A percentile compares a stretch with the other conserved stretches of the same genome.
Conservation (phyloP, 202 grass and related monocot genomes). For the Schoenoplectus tabernaemontani region DNA sequence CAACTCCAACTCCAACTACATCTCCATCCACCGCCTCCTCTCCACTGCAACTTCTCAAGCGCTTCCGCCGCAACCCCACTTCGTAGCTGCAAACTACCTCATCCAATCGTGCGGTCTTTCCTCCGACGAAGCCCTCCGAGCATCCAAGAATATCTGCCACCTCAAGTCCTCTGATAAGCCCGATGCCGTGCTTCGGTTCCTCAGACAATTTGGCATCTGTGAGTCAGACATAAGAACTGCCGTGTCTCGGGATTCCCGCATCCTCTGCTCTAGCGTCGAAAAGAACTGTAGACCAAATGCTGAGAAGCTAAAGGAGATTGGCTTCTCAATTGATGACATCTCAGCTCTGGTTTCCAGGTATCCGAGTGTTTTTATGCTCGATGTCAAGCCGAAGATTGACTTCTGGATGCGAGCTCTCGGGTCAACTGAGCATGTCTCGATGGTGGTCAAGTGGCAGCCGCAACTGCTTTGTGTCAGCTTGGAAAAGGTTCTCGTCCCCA, state of each 20-base stretch:
- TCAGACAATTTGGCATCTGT: constrained; percentile 14
- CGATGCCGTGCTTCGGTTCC: constrained; percentile 31
- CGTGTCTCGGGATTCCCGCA: neutral
- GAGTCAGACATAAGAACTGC: constrained; percentile 2
- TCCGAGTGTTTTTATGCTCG: neutral
- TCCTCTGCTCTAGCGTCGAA: constrained; percentile 33
- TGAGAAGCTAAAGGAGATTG: neutral
- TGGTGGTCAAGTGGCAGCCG: neutral
- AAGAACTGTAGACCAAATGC: constrained; percentile 15
- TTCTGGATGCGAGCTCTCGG: constrained; percentile 31
- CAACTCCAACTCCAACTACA: no score
- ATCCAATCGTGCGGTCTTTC: constrained; percentile 32
- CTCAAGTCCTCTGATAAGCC: constrained; percentile 22
- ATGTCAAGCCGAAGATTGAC: neutral
- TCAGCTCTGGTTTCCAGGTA: neutral
- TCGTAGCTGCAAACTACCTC: constrained; percentile 35
- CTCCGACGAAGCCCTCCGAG: constrained; percentile 18
- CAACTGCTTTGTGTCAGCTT: neutral
- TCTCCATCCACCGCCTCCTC: no score
- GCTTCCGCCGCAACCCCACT: neutral
- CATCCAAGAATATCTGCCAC: constrained; percentile 15
- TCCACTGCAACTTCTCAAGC: no score
- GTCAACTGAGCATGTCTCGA: constrained; percentile 24
- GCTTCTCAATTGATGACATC: constrained; percentile 22
- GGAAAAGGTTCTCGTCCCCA: constrained; percentile 33